Evolutionary conservation across 202 grass and related monocot genomes (phyloP), one percentile per base, ranked within the genome.

Genomic region (Bolboschoenoplectus hybrid): DNA sequence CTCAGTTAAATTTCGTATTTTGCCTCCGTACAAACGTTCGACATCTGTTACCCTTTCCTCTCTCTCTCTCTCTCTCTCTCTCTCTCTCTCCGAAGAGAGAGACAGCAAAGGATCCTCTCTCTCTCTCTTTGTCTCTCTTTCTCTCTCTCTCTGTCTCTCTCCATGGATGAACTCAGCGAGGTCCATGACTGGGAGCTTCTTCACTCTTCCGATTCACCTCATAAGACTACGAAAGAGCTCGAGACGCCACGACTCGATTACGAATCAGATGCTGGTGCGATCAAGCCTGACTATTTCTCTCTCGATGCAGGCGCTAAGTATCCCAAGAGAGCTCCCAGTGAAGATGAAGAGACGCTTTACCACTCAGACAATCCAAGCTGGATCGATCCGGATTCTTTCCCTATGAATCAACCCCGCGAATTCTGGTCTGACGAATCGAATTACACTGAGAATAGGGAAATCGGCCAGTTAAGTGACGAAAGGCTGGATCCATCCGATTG

Each of bases 271-370:
- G 93, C 84, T 9, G 97, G 93, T 11, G 90, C 90, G 13, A 95
- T 98, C 86, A 98, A 96, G 90, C 45, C 86, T 57, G 97, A 98
- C 81, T 98, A 98, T 85, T 98, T 98, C 89, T 86, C 87, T 19
- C 93, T 98, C 43, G 89, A 88, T 51, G 94, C 90, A 9, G 82
- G 87, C 19, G 81, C 63, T 49, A 89, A 88, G 79, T 92, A 91
- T 86, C 41, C 85, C 2, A 64, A 88, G 85, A 87, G 82, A 82
- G 79, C 80, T 8, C 82, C 82, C 9, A 82, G 62, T 19, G 77
- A 35, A 68, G 87, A 80, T 38, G 89, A 86, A 44, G 91, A 81
- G n/a, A 82, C 81, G 43, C 81, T 74, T 43, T 86, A 62, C 55
- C 85, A 82, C 47, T 91, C 92, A 13, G 89, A 92, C 65, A 91